Base-by-base conservation (phyloP, 169 alveolate species). In the Pseudocohnilembus persalinus region DNA sequence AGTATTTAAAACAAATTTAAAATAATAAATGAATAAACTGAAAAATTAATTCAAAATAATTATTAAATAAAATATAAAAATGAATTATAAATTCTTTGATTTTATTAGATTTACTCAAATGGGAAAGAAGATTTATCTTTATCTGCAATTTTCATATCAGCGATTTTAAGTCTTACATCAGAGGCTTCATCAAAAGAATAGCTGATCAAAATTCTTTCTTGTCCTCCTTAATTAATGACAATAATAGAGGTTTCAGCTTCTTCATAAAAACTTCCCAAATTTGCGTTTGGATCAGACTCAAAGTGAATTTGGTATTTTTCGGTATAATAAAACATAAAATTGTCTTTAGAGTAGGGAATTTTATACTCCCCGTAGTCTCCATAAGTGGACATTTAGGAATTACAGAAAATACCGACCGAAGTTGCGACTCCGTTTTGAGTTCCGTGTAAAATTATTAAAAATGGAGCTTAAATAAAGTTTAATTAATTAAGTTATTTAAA, bases 271-370 rank as follows among this genome's bases (percentile, higher is more conserved):
- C n/a, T 29, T 15, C 84, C 84, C 29, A 34, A 64, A 1, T 79
- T 64, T 26, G 63, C 84, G 35, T 79, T 49, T 11, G 68, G 20
- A 20, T 4, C 35, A 79, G 35, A 34, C 29, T 31, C 64, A 72
- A 79, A 79, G 31, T 79, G 84, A n/a, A 79, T 79, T 34, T 34
- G 28, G 29, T 49, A 63, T 1, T 79, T 63, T 49, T 79, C 76
- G 27, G 26, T 31, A 30, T 79, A 79, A 49, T 79, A 79, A n/a
- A 79, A 79, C n/a, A 79, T 64, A n/a, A 79, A 79, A 75, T 63
- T 29, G 31, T 79, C 84, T 49, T 79, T 76, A 25, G 63, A 35
- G 0, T 49, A 49, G 4, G 84, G 73, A 16, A 79, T 79, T 4
- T 28, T 64, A 79, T 32, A 79, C 27, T 63, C 64, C 28, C n/a